A percentile compares a stretch with the other conserved stretches of the same genome.
Conservation (phyloP, 176 grass and related monocot species). For the Cenchrus fungigraminus region DNA sequence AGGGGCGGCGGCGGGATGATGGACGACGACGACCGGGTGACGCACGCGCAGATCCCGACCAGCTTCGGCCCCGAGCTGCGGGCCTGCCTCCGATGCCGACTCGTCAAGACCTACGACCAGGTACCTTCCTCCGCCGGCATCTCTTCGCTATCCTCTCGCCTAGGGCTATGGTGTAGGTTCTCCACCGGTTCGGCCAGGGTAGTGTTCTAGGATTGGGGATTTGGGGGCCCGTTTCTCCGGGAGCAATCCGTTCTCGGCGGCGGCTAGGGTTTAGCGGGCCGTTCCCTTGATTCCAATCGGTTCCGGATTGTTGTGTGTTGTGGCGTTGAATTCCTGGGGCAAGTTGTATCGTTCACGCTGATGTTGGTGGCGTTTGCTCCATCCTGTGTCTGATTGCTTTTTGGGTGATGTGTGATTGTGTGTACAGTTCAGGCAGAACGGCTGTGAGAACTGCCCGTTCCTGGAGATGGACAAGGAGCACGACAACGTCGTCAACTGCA, state of each 20-base stretch:
- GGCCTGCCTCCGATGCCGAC: conserved; percentile 94
- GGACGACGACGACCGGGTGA: conserved; percentile 47
- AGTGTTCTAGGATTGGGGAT: not conserved
- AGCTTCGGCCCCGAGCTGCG: conserved; percentile 99
- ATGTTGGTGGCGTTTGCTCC: not conserved
- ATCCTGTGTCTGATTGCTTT: not conserved
- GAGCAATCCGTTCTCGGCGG: not conserved
- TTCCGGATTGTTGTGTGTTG: not conserved
- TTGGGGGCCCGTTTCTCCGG: not conserved
- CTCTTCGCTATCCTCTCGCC: not conserved
- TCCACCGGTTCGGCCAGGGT: not conserved
- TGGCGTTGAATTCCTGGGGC: not conserved
- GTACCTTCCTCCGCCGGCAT: conserved; percentile 31
- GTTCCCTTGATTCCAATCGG: not conserved
- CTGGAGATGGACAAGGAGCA: conserved; percentile 93
- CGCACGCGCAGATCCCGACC: conserved; percentile 89
- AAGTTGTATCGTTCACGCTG: not conserved
- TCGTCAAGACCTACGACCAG: conserved; percentile 99
- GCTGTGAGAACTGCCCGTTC: conserved; percentile 95
- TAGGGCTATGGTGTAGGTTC: conserved; percentile 15
- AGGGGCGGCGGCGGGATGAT: conserved; percentile 52
- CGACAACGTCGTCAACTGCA: conserved; percentile 86
- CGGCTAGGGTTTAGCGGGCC: conserved; percentile 24
- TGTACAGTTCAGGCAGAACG: conserved; percentile 86
- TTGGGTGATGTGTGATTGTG: not conserved